Evolutionary conservation across 352 stramenopile species (phyloP), one percentile per base, ranked within the genome.

Genomic region (Thalassiosira exigua): DNA sequence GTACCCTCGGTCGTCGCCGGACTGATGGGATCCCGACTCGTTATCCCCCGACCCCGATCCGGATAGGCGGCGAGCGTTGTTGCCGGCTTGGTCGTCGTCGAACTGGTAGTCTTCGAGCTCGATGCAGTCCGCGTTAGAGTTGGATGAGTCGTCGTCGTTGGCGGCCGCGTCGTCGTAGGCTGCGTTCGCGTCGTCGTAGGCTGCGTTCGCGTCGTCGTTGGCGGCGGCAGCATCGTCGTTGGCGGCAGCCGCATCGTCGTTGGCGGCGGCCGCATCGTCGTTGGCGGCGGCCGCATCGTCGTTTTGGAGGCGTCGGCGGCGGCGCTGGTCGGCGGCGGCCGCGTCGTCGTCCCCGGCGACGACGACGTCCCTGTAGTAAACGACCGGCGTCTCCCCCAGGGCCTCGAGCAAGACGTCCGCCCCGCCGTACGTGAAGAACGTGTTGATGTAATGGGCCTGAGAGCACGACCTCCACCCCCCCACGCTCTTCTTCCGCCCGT

Each of bases 351-450:
- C 70, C n/a, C 60, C 61, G 26, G 44, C 65, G 11, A 42, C 60
- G 41, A 66, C 51, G 21, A 29, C 56, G 19, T 39, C 54, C 41
- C 64, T 19, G 19, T 75, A 75, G 14, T 71, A 72, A 27, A 81
- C 32, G 19, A 7, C 57, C 4, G 64, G 70, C 17, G 2, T n/a
- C 12, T 69, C 56, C 5, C 66, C 75, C 9, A 84, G 3, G 0
- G 68, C 39, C 41, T 69, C 42, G 3, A 81, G 53, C 2, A 87
- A 69, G 2, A 30, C 78, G 48, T 81, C 74, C 12, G 69, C 58
- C 51, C 74, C 68, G n/a, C 48, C 64, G 42, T 84, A 84, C 36
- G 81, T 85, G 69, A 87, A 85, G 42, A 87, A 87, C 0, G 74
- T 76, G 39, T 87, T 82, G 36, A 87, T 85, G 33, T 69, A 87